phyloP scores from a whole-genome alignment of 2,329 filamentous ascomycete species.

The Monilinia fructicola region DNA sequence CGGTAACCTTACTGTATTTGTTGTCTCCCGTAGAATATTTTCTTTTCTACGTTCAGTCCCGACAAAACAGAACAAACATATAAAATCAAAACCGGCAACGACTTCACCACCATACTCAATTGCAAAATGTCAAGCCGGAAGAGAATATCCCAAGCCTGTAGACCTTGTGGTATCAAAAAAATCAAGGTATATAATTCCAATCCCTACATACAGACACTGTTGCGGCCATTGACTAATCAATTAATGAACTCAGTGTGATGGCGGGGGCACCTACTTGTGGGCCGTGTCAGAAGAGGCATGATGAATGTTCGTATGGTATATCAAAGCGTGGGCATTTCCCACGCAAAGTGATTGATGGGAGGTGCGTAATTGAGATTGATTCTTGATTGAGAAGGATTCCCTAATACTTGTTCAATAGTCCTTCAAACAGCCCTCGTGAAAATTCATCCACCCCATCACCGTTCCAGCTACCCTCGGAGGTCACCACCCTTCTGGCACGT shows the following conservation, averaged over 20 bases:
- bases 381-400: neutral
- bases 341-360: constrained; percentile 19
- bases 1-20: neutral
- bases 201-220: neutral
- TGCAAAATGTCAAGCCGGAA: constrained; percentile 30
- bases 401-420: constrained; percentile 12
- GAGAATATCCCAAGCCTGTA: constrained; percentile 38
- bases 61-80: neutral
- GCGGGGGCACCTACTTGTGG: constrained; percentile 33
- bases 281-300: constrained; percentile 32
- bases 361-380: constrained; percentile 26
- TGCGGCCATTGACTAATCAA: constrained; percentile 16
- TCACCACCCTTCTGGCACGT: neutral
- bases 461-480: neutral
- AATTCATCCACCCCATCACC: constrained; percentile 1
- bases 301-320: constrained; percentile 36
- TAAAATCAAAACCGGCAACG: neutral
- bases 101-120: neutral
- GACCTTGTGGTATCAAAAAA: constrained; percentile 36
- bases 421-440: constrained; percentile 12
- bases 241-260: constrained; percentile 35
- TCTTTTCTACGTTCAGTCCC: neutral
- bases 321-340: constrained; percentile 32
- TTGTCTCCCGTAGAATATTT: constrained; percentile 12
- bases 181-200: constrained; percentile 33